Percentiles rank a stretch among this genome's conserved stretches.
phyloP scores from a whole-genome alignment of 371 early-diverging fungal species.

The Syncephalastrum monosporum region DNA sequence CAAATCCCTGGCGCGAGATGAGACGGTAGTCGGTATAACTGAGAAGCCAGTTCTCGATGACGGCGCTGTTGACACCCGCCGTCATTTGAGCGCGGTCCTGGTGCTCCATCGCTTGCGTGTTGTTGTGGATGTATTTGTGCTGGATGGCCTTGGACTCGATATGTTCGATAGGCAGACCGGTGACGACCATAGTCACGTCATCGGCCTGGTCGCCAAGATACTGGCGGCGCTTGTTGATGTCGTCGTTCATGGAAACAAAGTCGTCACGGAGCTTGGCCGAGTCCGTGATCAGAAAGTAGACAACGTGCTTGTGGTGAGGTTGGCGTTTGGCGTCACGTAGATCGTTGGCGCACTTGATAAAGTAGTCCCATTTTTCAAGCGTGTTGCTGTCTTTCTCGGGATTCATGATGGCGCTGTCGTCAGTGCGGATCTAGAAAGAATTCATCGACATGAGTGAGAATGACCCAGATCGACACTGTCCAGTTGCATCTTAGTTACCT shows the following conservation, averaged over 20 bases:
- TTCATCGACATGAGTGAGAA: constrained; percentile 1
- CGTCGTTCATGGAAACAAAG: constrained; percentile 33
- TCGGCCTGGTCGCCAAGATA: constrained; percentile 24
- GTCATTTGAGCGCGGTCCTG: constrained; percentile 26
- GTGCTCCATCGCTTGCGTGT: constrained; percentile 14
- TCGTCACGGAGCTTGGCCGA: constrained; percentile 41
- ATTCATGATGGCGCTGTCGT: constrained; percentile 41
- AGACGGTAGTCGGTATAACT: constrained; percentile 50
- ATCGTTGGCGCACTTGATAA: constrained; percentile 46
- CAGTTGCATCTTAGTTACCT: constrained; percentile 11
- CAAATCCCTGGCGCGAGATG: constrained; percentile 48
- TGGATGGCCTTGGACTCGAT: constrained; percentile 41
- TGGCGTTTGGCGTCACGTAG: constrained; percentile 31
- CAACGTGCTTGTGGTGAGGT: constrained; percentile 38
- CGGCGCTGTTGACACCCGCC: constrained; percentile 47
- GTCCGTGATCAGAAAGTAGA: constrained; percentile 49
- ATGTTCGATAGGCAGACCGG: constrained; percentile 51
- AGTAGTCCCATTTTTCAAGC: constrained; percentile 43
- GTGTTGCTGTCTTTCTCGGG: constrained; percentile 36
- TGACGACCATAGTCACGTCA: constrained; percentile 36
- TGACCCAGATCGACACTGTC: background rate
- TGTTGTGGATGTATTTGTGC: constrained; percentile 15
- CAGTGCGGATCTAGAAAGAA: constrained; percentile 35
- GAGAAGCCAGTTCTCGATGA: constrained; percentile 52
- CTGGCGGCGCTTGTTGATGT: constrained; percentile 14